Percentiles rank a stretch among this genome's conserved stretches.
These are phyloP conservation scores for Chrysoporthe austroafricana DNA, from an alignment of 2,329 filamentous ascomycete genomes.

Conservation along the genomic window DNA sequence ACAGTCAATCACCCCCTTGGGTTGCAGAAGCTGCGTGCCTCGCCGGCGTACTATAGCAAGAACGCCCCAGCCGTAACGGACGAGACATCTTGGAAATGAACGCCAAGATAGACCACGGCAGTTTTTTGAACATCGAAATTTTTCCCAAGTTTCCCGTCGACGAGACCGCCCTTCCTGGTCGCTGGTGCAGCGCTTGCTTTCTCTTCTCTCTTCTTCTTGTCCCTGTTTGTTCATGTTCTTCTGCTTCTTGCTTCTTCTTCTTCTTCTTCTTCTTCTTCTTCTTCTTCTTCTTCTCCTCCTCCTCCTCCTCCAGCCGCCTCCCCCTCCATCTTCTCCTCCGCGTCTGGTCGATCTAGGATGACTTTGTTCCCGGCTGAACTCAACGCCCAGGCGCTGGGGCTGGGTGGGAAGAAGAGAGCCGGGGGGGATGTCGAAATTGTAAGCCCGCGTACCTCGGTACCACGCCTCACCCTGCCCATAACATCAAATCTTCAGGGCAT, in stretches of 20 bases:
- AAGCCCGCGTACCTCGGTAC: not conserved
- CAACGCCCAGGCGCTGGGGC: constrained; percentile 6
- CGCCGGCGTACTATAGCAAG: not conserved
- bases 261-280: too few species aligned
- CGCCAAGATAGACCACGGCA: not conserved
- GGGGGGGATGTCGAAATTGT: constrained; percentile 1
- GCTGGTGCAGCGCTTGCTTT: not conserved
- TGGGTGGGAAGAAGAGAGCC: constrained; percentile 3
- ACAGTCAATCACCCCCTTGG: not conserved
- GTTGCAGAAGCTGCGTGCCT: not conserved
- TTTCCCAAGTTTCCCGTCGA: not conserved
- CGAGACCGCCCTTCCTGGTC: not conserved
- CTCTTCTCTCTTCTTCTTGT: too few species aligned
- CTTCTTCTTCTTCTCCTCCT: too few species aligned
- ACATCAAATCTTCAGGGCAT: not conserved
- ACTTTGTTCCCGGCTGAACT: constrained; percentile 9
- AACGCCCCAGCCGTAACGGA: not conserved
- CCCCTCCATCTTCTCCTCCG: not conserved
- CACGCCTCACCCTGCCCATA: not conserved
- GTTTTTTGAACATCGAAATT: not conserved
- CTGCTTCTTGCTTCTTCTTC: too few species aligned
- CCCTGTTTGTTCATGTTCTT: too few species aligned
- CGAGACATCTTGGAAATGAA: not conserved
- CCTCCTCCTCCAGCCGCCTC: too few species aligned
- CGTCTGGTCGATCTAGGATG: not conserved